phyloP scores from a whole-genome alignment of 768 basidiomycete species.

The Crepidotus variabilis region DNA sequence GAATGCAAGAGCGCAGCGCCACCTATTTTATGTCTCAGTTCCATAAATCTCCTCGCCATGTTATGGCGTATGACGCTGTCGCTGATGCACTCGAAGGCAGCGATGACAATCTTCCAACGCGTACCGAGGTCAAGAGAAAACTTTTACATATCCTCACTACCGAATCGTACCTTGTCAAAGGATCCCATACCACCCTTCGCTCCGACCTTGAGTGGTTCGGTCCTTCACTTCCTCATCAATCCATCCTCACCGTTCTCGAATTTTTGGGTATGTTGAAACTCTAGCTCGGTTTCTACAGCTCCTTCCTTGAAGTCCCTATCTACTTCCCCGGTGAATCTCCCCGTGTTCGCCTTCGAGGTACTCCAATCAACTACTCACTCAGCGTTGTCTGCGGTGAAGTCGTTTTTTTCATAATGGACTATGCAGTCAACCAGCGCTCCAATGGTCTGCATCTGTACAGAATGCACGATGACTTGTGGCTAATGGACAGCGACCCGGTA shows the following conservation, averaged over 20 bases:
- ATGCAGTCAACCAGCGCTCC: too few relatives aligned
- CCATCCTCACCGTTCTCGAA: constrained; percentile 33
- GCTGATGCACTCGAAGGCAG: constrained; percentile 16
- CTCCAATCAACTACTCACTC: too few relatives aligned
- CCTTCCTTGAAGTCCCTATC: constrained; percentile 30
- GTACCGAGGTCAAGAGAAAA: constrained; percentile 30
- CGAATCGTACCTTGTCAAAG: constrained; percentile 35
- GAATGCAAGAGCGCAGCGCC: constrained; percentile 18
- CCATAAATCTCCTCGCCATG: constrained; percentile 12
- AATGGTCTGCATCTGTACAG: too few relatives aligned
- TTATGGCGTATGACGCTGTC: constrained; percentile 20
- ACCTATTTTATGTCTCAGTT: constrained; percentile 36
- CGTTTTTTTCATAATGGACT: too few relatives aligned
- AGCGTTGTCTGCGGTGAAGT: too few relatives aligned
- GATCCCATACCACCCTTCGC: constrained; percentile 30
- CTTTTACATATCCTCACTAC: constrained; percentile 36
- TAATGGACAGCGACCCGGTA: constrained; percentile 30
- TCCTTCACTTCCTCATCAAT: constrained; percentile 35
- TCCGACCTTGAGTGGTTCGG: constrained; percentile 43
- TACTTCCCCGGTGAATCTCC: constrained; percentile 28
- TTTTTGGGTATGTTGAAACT: constrained; percentile 35
- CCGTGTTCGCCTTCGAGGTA: constrained; percentile 36
- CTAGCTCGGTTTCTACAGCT: constrained; percentile 31
- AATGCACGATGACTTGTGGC: too few relatives aligned
- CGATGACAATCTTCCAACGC: constrained; percentile 9